These are phyloP conservation scores for Hypericum androsaemum DNA, from an alignment of 345 rosid genomes.

Conservation along the genomic window DNA sequence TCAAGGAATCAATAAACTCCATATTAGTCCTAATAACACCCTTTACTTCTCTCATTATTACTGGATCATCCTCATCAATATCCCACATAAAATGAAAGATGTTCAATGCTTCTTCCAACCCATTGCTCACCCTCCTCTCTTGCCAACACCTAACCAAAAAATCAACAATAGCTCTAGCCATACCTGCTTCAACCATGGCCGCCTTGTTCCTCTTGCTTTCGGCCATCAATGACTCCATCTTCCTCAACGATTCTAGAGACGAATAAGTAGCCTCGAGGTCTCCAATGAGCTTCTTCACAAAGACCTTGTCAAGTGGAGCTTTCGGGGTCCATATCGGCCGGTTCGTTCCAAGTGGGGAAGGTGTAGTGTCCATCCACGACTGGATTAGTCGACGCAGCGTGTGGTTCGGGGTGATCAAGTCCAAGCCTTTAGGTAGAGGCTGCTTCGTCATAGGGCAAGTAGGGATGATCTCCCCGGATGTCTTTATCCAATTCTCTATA, in stretches of 20 bases:
- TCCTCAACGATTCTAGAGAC: constrained; percentile 12
- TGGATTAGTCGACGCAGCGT: constrained; percentile 42
- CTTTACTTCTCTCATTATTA: constrained; percentile 12
- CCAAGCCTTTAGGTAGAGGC: constrained; percentile 28
- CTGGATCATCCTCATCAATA: constrained; percentile 6
- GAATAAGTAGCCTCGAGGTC: constrained; percentile 17
- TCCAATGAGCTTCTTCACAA: constrained; percentile 20
- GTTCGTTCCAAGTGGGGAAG: not conserved
- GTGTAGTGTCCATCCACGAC: constrained; percentile 29
- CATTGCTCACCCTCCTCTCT: constrained; percentile 2
- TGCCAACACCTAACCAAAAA: constrained; percentile 18
- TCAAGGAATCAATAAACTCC: constrained; percentile 27
- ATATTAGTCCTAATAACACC: constrained; percentile 18
- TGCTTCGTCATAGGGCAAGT: constrained; percentile 51
- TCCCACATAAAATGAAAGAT: constrained; percentile 25
- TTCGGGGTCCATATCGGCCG: constrained; percentile 20
- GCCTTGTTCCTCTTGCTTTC: constrained; percentile 27
- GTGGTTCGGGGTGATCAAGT: constrained; percentile 38
- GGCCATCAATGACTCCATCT: constrained; percentile 22
- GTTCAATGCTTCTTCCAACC: constrained; percentile 31
- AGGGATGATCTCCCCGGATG: constrained; percentile 6
- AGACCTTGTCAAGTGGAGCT: constrained; percentile 18
- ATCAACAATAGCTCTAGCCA: constrained; percentile 15
- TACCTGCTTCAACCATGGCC: constrained; percentile 29
- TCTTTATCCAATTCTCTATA: constrained; percentile 46